Conservation (phyloP, 1,284 basidiomycete species). For the Apiotrichum sp. region DNA sequence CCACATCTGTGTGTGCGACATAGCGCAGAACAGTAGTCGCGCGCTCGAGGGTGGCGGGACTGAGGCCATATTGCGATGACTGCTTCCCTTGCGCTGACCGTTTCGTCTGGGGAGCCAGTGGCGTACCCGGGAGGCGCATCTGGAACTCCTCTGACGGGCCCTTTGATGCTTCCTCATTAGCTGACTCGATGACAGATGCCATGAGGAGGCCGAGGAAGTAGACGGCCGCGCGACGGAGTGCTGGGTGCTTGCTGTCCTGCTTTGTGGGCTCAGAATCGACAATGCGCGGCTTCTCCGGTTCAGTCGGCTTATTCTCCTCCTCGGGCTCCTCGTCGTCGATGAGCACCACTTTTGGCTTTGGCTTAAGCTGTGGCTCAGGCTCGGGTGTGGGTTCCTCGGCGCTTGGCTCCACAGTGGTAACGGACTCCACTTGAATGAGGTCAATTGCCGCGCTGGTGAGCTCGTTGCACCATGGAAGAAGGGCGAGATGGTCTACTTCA, state of each 20-base stretch:
- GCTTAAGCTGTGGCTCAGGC: background rate
- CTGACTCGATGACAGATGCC: conserved; percentile 43
- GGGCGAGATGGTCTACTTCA: conserved; percentile 57
- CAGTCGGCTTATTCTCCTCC: conserved; percentile 8
- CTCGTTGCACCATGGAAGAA: conserved; percentile 60
- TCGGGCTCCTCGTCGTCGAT: conserved; percentile 19
- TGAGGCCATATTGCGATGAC: background rate
- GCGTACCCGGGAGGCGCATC: conserved; percentile 16
- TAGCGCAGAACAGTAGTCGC: conserved; percentile 64
- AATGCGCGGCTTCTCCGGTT: conserved; percentile 15
- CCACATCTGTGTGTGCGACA: conserved; percentile 64
- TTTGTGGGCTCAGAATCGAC: conserved; percentile 55
- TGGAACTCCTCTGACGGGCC: conserved; percentile 4
- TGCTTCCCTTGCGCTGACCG: background rate
- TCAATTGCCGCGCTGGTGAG: conserved; percentile 65
- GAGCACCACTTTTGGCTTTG: conserved; percentile 14
- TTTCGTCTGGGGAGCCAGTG: background rate
- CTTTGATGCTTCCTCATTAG: background rate
- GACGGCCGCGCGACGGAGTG: conserved; percentile 71
- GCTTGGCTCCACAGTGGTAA: conserved; percentile 20
- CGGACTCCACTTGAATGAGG: conserved; percentile 67
- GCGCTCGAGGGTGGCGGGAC: conserved; percentile 49
- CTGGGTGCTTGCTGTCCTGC: conserved; percentile 62
- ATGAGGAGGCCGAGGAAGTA: conserved; percentile 67
- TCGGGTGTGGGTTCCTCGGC: conserved; percentile 2